Evolutionary conservation across 192 early-diverging fungal genomes (phyloP), one percentile per base, ranked within the genome.

Genomic region (Mortierella claussenii): DNA sequence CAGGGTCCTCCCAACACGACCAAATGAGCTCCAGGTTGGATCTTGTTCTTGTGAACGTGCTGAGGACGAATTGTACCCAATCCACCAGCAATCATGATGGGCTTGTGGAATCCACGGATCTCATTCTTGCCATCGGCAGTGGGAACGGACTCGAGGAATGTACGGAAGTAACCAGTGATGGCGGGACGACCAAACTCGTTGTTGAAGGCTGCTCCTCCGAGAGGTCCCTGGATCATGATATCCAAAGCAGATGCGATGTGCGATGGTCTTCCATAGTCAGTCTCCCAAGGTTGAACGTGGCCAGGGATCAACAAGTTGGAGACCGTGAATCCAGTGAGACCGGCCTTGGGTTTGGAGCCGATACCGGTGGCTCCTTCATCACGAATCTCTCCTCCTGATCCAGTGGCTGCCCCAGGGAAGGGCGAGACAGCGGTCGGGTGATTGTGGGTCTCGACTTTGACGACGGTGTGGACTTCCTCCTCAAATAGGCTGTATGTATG

Each of bases 361-460:
- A 88, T 88, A 34, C 98, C 98, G 11, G 98, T 97, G 7, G 97
- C 92, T 59, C 96, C 98, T 85, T 99, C 98, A 80, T 99, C 98
- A 80, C 98, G 93, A 80, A 99, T 99, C 81, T 99, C 98, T 79
- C 98, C 98, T 74, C 98, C 98, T 21, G 96, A 92, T 48, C 98
- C 98, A 20, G 98, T 99, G 5, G 97, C 91, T 23, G 98, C 98
- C 67, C 98, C 98, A 23, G 98, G 93, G 81, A 94, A 98, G 27
- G 98, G 98, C 52, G 97, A 98, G 21, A 99, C 96, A 23, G 96
- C 95, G 18, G 97, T 99, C 36, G 98, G 98, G 79, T 99, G 98
- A 80, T 99, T 99, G 84, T 99, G 98, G 1, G 98, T 99, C 86
- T 99, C 98, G 20, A 99, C 98, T 84, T 99, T 98, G 61, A 90